Evolutionary conservation across 352 stramenopile species (phyloP).

Genomic region (Globisporangium acanthophoron): DNA sequence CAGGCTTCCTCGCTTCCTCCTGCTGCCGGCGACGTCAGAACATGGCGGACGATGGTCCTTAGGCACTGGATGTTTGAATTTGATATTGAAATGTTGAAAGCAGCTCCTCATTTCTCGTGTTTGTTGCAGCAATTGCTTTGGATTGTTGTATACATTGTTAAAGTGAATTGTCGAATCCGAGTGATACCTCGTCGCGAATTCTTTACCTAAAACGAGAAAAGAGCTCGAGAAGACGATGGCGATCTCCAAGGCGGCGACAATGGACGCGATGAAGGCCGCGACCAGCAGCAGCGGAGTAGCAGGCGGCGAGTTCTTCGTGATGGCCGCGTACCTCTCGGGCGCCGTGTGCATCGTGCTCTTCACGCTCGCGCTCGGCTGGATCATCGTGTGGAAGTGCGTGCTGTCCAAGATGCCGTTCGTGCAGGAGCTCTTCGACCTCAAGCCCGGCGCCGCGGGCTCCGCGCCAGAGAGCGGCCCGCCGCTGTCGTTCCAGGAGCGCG

Average conservation of each 20-base stretch:
- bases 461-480: conserved; percentile 14
- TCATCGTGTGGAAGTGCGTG: conserved; percentile 84
- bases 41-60: no score
- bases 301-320: conserved; percentile 44
- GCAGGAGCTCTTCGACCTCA: conserved; percentile 81
- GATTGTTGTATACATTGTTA: not conserved
- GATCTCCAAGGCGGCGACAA: not conserved
- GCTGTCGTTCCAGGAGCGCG: conserved; percentile 71
- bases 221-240: not conserved
- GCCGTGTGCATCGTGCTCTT: conserved; percentile 81
- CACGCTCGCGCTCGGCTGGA: conserved; percentile 65
- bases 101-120: not conserved
- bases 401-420: conserved; percentile 80
- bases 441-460: conserved; percentile 19
- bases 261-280: not conserved
- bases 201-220: conserved; percentile 3
- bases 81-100: not conserved
- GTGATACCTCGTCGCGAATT: not conserved
- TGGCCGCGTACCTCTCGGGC: conserved; percentile 62
- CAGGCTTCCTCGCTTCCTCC: no score
- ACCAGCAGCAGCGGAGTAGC: not conserved
- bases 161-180: not conserved
- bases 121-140: no score
- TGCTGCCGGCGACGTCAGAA: no score
- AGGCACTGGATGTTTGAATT: no score